Percentiles rank a stretch among this genome's conserved stretches.
Evolutionary conservation across 225 moss, liverwort and hornwort species (phyloP).

Genomic region (Anthoceros angustus): DNA sequence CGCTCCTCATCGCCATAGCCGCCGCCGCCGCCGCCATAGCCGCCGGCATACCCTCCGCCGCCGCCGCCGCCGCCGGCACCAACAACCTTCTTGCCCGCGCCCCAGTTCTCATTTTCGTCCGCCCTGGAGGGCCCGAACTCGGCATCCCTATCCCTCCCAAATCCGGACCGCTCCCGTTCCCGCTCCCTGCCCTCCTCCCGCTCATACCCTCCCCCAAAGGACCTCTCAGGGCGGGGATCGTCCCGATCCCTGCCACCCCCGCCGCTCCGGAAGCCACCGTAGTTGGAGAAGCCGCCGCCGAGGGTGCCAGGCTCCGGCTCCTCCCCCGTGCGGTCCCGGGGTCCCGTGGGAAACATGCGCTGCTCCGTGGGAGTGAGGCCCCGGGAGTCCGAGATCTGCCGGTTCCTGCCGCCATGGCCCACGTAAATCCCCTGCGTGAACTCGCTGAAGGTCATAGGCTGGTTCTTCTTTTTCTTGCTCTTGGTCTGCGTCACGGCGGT

Average conservation of each 20-base stretch:
- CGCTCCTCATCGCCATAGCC: conserved; percentile 61
- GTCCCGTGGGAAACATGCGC: conserved; percentile 68
- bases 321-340: conserved; percentile 55
- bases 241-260: conserved; percentile 52
- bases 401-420: conserved; percentile 60
- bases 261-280: conserved; percentile 63
- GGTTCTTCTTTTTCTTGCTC: conserved; percentile 73
- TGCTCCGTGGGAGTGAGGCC: conserved; percentile 66
- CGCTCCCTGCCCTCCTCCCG: conserved; percentile 46
- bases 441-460: conserved; percentile 57
- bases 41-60: too few relatives aligned
- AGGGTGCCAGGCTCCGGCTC: conserved; percentile 40
- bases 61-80: conserved; percentile 36
- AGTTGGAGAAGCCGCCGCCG: conserved; percentile 54
- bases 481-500: conserved; percentile 42
- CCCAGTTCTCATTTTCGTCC: conserved; percentile 76
- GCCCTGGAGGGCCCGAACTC: conserved; percentile 83
- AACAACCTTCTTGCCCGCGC: conserved; percentile 83
- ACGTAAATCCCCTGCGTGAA: conserved; percentile 73
- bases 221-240: conserved; percentile 18
- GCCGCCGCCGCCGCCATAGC: too few relatives aligned
- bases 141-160: conserved; percentile 41
- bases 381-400: conserved; percentile 38
- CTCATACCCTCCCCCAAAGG: conserved; percentile 43
- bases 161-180: too few relatives aligned